These are phyloP conservation scores for Metahyphopichia silvanorum DNA, from an alignment of 805 yeast genomes.

Conservation along the genomic window DNA sequence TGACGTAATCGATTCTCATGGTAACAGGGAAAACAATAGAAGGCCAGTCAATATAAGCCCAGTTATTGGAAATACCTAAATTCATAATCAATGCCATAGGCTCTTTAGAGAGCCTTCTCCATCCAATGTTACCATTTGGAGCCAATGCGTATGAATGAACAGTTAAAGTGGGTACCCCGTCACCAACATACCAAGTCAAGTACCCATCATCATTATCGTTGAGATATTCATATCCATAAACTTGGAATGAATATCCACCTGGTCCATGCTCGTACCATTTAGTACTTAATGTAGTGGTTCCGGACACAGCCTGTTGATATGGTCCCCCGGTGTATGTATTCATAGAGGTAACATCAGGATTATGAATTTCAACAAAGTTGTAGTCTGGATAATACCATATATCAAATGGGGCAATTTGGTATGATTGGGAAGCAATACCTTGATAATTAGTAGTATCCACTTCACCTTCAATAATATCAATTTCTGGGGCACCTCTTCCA, in stretches of 20 bases:
- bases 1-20: slow-evolving; percentile 75
- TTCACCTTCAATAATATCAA: slow-evolving; percentile 86
- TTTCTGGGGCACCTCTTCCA: slow-evolving; percentile 96
- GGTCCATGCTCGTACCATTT: slow-evolving; percentile 76
- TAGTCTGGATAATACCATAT: slow-evolving; percentile 93
- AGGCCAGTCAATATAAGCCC: slow-evolving; percentile 92
- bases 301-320: slow-evolving; percentile 86
- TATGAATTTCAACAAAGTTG: slow-evolving; percentile 67
- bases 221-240: slow-evolving; percentile 70
- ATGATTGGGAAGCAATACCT: slow-evolving; percentile 84
- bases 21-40: slow-evolving; percentile 69
- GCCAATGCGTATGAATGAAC: slow-evolving; percentile 68
- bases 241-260: slow-evolving; percentile 54
- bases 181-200: slow-evolving; percentile 79
- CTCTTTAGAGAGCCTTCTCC: slow-evolving; percentile 77
- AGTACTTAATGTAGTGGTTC: slow-evolving; percentile 67
- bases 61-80: slow-evolving; percentile 80
- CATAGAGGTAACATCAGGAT: slow-evolving; percentile 68
- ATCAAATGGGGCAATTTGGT: slow-evolving; percentile 92
- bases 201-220: slow-evolving; percentile 71
- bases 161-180: slow-evolving; percentile 64
- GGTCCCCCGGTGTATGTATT: slow-evolving; percentile 91
- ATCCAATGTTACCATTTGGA: slow-evolving; percentile 83
- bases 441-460: slow-evolving; percentile 45
- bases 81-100: slow-evolving; percentile 87